Percentiles rank a stretch among this genome's conserved stretches.
These are phyloP conservation scores for Plectranthus barbatus DNA, from an alignment of 257 asterid genomes.

Conservation along the genomic window DNA sequence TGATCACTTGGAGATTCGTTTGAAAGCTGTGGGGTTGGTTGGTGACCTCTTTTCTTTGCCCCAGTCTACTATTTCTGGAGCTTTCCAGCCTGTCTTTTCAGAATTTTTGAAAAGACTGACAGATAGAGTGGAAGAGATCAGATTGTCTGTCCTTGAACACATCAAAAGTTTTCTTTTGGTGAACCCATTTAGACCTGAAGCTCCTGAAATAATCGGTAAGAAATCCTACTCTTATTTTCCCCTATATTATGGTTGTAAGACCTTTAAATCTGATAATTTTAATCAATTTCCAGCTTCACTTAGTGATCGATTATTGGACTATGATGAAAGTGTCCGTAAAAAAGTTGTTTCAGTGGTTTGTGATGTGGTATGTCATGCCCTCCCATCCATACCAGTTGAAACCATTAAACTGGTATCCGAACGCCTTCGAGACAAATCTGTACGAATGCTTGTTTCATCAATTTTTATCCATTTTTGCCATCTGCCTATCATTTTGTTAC, in stretches of 20 bases:
- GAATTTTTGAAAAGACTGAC: conserved; percentile 88
- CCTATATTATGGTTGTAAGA: conserved; percentile 1
- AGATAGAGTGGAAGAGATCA: conserved; percentile 76
- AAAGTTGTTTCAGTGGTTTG: conserved; percentile 83
- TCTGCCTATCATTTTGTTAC: too few species aligned
- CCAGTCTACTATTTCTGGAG: conserved; percentile 53
- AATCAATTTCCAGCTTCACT: conserved; percentile 63
- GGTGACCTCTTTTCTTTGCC: conserved; percentile 83
- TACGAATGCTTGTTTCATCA: conserved; percentile 30
- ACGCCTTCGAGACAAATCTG: conserved; percentile 96
- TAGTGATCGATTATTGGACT: conserved; percentile 75
- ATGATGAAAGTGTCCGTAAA: conserved; percentile 87
- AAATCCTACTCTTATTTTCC: conserved; percentile 2
- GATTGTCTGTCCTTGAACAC: conserved; percentile 81
- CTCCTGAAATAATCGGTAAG: conserved; percentile 83
- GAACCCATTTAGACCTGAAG: conserved; percentile 65
- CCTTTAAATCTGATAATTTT: conserved; percentile 22
- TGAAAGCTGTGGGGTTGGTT: conserved; percentile 78
- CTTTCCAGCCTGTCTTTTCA: conserved; percentile 68
- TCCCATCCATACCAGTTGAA: conserved; percentile 59
- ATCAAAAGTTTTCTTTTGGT: conserved; percentile 66
- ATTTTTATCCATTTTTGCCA: conserved; percentile 6
- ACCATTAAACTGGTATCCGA: conserved; percentile 80
- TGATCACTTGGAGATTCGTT: conserved; percentile 71
- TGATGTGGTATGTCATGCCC: conserved; percentile 68